A percentile compares a stretch with the other conserved stretches of the same genome.
Conservation (phyloP, 2,329 filamentous ascomycete species). For the Aureobasidium subglaciale region DNA sequence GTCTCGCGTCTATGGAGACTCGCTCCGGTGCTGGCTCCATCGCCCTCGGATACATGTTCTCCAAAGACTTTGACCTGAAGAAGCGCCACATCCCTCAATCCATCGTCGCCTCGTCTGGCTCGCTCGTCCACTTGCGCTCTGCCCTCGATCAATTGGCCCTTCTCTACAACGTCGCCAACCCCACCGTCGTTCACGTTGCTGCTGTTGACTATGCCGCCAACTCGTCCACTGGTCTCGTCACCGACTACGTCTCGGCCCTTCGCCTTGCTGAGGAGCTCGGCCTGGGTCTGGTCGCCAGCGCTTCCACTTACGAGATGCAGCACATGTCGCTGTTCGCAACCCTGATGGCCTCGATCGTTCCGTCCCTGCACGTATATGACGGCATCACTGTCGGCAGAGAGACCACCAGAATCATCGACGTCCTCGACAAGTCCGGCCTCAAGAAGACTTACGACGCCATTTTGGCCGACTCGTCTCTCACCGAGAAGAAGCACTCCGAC, state of each 20-base stretch:
- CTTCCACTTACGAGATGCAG: constrained; percentile 83
- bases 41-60: constrained; percentile 95
- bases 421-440: constrained; percentile 65
- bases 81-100: constrained; percentile 90
- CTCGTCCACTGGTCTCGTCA: constrained; percentile 63
- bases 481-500: constrained; percentile 63
- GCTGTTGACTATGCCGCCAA: constrained; percentile 74
- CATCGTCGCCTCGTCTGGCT: constrained; percentile 78
- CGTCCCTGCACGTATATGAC: constrained; percentile 84
- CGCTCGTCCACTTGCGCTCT: constrained; percentile 70
- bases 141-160: constrained; percentile 86
- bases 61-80: constrained; percentile 85
- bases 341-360: constrained; percentile 66
- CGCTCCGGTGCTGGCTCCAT: constrained; percentile 83
- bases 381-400: constrained; percentile 77
- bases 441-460: constrained; percentile 63
- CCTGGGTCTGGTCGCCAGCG: constrained; percentile 75
- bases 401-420: constrained; percentile 73
- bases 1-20: constrained; percentile 75
- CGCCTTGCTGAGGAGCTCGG: constrained; percentile 83
- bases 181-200: constrained; percentile 85
- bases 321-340: constrained; percentile 92
- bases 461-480: constrained; percentile 51
- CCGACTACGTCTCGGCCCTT: constrained; percentile 78
- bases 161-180: constrained; percentile 84